phyloP scores from a whole-genome alignment of 73 alveolate species.

The Stentor coeruleus region DNA sequence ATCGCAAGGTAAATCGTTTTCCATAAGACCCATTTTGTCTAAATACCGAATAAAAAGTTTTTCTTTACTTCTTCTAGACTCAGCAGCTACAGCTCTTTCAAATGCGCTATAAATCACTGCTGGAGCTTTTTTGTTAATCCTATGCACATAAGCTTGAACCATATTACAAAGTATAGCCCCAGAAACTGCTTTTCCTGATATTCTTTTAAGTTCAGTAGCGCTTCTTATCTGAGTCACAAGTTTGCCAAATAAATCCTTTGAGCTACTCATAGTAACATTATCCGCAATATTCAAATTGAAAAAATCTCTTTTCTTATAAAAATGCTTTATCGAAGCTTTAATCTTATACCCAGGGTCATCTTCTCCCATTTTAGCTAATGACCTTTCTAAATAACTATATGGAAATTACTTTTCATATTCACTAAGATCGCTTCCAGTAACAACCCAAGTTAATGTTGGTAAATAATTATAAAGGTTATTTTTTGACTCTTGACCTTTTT shows the following conservation, averaged over 20 bases:
- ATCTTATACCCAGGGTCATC: background rate
- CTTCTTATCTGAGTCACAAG: background rate
- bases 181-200: background rate
- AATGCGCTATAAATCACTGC: background rate
- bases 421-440: background rate
- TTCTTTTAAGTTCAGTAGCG: background rate
- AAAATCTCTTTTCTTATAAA: background rate
- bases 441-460: background rate
- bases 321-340: background rate
- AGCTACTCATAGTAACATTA: background rate
- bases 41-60: background rate
- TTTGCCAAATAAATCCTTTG: background rate
- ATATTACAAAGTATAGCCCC: background rate
- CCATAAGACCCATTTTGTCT: background rate
- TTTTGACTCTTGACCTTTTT: background rate
- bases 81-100: conserved; percentile 11
- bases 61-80: background rate
- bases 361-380: background rate
- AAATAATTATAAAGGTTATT: background rate
- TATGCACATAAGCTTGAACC: conserved; percentile 12
- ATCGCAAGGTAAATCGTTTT: background rate
- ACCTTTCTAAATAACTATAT: background rate
- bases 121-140: background rate
- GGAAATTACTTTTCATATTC: background rate
- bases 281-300: background rate